Percentiles rank a stretch among this genome's conserved stretches.
phyloP scores from a whole-genome alignment of 768 basidiomycete species.

The Panaeolus papilionaceus region DNA sequence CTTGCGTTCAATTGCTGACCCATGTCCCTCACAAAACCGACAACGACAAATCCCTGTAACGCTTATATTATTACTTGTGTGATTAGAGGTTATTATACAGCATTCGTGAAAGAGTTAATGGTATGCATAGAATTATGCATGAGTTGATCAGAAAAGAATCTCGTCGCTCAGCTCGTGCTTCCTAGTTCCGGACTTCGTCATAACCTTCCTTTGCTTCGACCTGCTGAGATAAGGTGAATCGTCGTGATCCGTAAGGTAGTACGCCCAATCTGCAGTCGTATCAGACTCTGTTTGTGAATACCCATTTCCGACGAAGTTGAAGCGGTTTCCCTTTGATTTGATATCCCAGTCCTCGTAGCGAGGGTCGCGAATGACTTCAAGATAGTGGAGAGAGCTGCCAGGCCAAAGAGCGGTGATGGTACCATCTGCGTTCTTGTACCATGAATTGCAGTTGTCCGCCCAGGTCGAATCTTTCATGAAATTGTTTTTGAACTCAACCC shows the following conservation, averaged over 20 bases:
- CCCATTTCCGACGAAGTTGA: constrained; percentile 41
- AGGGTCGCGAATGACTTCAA: constrained; percentile 38
- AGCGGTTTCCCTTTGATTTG: constrained; percentile 40
- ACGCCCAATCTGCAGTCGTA: constrained; percentile 38
- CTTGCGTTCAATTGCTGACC: too few species aligned
- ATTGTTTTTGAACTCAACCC: constrained; percentile 35
- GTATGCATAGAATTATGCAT: background rate
- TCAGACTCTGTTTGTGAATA: constrained; percentile 41
- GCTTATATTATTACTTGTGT: too few species aligned
- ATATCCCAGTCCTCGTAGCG: constrained; percentile 45
- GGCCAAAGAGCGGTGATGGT: constrained; percentile 42
- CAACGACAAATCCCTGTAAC: too few species aligned
- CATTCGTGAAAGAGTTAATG: too few species aligned
- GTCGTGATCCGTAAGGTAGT: constrained; percentile 36
- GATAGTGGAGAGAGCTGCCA: constrained; percentile 43
- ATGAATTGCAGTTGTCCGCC: constrained; percentile 37
- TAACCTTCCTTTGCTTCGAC: constrained; percentile 21
- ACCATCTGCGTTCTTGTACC: constrained; percentile 40
- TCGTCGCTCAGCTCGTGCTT: background rate
- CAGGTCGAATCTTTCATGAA: constrained; percentile 43
- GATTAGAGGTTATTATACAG: too few species aligned
- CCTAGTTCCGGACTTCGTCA: background rate
- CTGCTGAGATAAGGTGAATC: constrained; percentile 32
- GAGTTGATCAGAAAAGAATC: background rate
- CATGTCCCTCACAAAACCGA: too few species aligned